Percentiles rank a stretch among this genome's conserved stretches.
Conservation (phyloP, 225 moss, liverwort and hornwort genomes). For the Polytrichum commune region DNA sequence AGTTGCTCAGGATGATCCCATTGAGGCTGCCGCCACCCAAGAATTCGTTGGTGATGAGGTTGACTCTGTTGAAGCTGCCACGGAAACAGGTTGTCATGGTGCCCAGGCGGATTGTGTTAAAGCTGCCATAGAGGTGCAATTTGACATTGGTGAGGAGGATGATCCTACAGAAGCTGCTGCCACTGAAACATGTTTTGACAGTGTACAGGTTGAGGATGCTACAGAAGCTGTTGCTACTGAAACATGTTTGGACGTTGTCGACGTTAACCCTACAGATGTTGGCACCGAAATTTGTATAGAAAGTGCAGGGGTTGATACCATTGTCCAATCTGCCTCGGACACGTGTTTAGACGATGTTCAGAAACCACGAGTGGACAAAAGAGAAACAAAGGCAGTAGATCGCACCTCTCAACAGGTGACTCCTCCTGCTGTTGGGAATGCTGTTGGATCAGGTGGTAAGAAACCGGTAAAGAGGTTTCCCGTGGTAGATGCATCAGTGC, state of each 20-base stretch:
- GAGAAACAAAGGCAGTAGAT: conserved; percentile 23
- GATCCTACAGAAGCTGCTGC: neutral
- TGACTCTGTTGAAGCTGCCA: conserved; percentile 20
- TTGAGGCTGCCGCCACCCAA: conserved; percentile 20
- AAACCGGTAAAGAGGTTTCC: conserved; percentile 77
- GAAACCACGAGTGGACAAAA: conserved; percentile 17
- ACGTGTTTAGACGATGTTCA: neutral
- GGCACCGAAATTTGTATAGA: conserved; percentile 18
- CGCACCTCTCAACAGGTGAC: conserved; percentile 26
- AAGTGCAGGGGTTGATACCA: conserved; percentile 10
- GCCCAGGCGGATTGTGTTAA: conserved; percentile 13
- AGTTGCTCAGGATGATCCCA: conserved; percentile 10
- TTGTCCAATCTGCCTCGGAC: neutral
- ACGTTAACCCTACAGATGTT: conserved; percentile 16
- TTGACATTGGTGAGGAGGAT: too few species aligned
- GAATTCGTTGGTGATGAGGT: conserved; percentile 20
- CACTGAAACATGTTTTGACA: conserved; percentile 10
- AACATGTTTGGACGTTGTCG: conserved; percentile 9
- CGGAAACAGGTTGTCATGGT: conserved; percentile 12
- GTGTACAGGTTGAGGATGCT: conserved; percentile 16
- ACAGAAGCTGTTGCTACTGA: conserved; percentile 9
- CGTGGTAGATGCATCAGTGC: conserved; percentile 63
- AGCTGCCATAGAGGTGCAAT: conserved; percentile 10
- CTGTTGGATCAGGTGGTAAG: conserved; percentile 29
- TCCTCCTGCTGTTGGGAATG: conserved; percentile 24